Evolutionary conservation across 2,329 filamentous ascomycete species (phyloP).

Genomic region (Falciphora oryzae): DNA sequence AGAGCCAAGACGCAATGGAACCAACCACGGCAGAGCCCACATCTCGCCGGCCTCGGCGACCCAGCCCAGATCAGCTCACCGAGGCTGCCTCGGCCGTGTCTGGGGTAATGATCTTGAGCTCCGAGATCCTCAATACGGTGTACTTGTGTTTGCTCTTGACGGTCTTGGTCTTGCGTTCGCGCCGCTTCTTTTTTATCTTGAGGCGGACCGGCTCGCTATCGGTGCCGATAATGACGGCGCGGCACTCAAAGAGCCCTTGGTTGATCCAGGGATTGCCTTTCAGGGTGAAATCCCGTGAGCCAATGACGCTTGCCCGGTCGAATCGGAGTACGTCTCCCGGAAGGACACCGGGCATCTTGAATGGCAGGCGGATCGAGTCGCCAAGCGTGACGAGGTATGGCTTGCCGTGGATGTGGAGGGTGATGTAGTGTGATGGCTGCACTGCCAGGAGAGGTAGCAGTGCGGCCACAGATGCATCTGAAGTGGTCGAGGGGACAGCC

Average conservation of each 20-base stretch:
- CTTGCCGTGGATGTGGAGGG: slow-evolving; percentile 70
- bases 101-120: slow-evolving; percentile 56
- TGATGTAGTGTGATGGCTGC: slow-evolving; percentile 73
- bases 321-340: slow-evolving; percentile 84
- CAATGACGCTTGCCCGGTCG: slow-evolving; percentile 76
- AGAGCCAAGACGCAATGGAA: too few relatives aligned
- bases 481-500: not conserved
- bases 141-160: slow-evolving; percentile 88
- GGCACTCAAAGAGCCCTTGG: slow-evolving; percentile 75
- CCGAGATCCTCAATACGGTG: slow-evolving; percentile 78
- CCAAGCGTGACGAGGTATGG: slow-evolving; percentile 76
- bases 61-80: not conserved
- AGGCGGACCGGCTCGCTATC: slow-evolving; percentile 74
- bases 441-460: slow-evolving; percentile 67
- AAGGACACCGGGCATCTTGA: slow-evolving; percentile 67
- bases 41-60: not conserved
- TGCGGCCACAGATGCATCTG: slow-evolving; percentile 46
- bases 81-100: not conserved
- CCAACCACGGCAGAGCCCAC: too few relatives aligned
- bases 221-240: slow-evolving; percentile 76
- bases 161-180: slow-evolving; percentile 64
- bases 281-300: slow-evolving; percentile 85
- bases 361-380: slow-evolving; percentile 71
- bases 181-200: slow-evolving; percentile 78
- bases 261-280: slow-evolving; percentile 79